phyloP scores from a whole-genome alignment of 352 stramenopile species.

The Phytophthora europaea region DNA sequence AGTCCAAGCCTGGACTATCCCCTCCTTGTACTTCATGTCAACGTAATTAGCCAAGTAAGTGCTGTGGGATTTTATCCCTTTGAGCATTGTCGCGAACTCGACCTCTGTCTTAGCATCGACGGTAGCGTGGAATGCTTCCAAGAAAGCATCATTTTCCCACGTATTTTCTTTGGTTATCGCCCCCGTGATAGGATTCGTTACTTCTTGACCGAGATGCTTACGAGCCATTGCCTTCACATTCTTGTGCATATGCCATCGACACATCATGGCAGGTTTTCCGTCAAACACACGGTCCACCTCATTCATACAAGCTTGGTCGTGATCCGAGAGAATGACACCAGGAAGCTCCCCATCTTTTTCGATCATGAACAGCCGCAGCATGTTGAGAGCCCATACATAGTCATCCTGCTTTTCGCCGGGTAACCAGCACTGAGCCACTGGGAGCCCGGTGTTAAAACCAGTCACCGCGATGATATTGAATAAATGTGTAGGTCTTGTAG shows the following conservation, averaged over 20 bases:
- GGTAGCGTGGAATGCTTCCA: neutral
- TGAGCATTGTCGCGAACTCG: neutral
- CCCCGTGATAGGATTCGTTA: too few species aligned
- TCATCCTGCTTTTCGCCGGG: too few species aligned
- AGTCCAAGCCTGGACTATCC: conserved; percentile 5
- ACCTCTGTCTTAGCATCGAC: neutral
- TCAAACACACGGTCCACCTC: neutral
- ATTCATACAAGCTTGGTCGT: neutral
- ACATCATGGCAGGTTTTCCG: neutral
- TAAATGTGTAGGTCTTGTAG: too few species aligned
- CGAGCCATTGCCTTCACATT: too few species aligned
- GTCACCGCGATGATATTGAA: too few species aligned
- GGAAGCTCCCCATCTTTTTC: too few species aligned
- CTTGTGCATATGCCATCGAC: neutral
- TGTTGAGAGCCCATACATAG: too few species aligned
- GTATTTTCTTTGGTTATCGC: neutral
- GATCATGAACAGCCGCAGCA: too few species aligned
- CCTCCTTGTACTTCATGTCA: neutral
- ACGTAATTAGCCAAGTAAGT: conserved; percentile 4
- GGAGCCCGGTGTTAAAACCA: too few species aligned
- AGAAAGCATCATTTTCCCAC: neutral
- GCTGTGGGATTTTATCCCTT: too few species aligned
- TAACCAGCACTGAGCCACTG: too few species aligned
- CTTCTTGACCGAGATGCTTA: too few species aligned
- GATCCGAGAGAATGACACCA: neutral